Evolutionary conservation across 1,284 basidiomycete genomes (phyloP), one percentile per base, ranked within the genome.

Genomic region (Coniferiporia weirii): DNA sequence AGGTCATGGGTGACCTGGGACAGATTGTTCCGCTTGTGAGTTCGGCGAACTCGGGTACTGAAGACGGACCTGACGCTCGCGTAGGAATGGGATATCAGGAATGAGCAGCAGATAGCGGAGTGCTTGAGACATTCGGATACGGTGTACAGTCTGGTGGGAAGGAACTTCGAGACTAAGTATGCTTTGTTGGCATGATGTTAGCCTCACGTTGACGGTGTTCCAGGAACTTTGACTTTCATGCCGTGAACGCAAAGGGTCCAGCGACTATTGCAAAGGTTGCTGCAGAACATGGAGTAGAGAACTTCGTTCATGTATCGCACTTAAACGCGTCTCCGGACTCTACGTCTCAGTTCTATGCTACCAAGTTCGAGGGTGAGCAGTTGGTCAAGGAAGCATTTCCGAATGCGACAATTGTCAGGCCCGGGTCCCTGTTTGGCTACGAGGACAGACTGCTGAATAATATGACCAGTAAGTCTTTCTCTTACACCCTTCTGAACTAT

Each of bases 371-470:
- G 64, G 96, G 96, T 35, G 96, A 99, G 75, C 84, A 89, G 65
- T 85, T 83, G 52, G 95, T 98, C 64, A 87, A 86, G 70, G 82
- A 83, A 57, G 91, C 81, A 6, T 98, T 96, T 79, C 89, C 91
- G 4, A 80, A 80, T 48, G 94, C 95, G 34, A 98, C 93, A 36
- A 93, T 99, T 67, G 84, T 98, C 60, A 81, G 94, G 60, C 97
- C 97, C 46, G 84, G 83, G 5, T 73, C 81, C 40, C 84, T 98
- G 84, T 99, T 81, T 73, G 96, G 96, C 13, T 87, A 91, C 69
- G 97, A 99, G 76, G 96, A 99, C 77, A 93, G 91, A 72, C 76
- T 99, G 57, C 74, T 99, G 69, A 97, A 93, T 74, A 94, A 92
- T 72, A 92, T 98, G 73, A 90, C 93, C 52, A 77, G 93, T 93